A percentile compares a stretch with the other conserved stretches of the same genome.
phyloP scores from a whole-genome alignment of 257 asterid species.

The Solanum commersonii region DNA sequence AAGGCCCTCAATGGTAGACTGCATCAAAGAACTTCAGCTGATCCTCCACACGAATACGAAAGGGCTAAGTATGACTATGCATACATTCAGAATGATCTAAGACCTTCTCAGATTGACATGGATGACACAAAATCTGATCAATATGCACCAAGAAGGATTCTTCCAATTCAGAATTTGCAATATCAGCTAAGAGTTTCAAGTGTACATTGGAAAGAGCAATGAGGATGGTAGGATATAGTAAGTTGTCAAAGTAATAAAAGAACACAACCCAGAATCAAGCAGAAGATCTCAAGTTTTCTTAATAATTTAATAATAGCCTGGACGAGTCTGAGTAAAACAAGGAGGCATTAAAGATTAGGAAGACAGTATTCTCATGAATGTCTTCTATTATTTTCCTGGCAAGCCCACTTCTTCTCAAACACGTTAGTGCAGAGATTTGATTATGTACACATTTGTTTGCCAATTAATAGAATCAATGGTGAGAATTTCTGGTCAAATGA shows the following conservation, averaged over 20 bases:
- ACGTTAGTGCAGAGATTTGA: background rate
- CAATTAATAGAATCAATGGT: background rate
- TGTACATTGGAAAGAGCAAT: background rate
- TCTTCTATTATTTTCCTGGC: background rate
- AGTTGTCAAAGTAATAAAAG: background rate
- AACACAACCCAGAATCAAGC: background rate
- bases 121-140: background rate
- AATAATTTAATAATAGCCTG: background rate
- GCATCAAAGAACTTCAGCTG: constrained; percentile 65
- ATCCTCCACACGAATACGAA: constrained; percentile 50
- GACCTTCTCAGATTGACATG: background rate
- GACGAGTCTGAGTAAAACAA: background rate
- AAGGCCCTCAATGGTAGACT: constrained; percentile 79
- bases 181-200: background rate
- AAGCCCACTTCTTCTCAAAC: constrained; percentile 2
- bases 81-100: constrained; percentile 64
- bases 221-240: background rate
- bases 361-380: background rate
- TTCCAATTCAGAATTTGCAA: background rate
- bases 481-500: background rate
- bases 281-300: background rate
- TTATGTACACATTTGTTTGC: background rate
- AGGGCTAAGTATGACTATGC: constrained; percentile 63
- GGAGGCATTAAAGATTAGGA: background rate
- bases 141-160: background rate